Evolutionary conservation across 2,329 filamentous ascomycete species (phyloP), one percentile per base, ranked within the genome.

Genomic region (Xylariaceae sp.): DNA sequence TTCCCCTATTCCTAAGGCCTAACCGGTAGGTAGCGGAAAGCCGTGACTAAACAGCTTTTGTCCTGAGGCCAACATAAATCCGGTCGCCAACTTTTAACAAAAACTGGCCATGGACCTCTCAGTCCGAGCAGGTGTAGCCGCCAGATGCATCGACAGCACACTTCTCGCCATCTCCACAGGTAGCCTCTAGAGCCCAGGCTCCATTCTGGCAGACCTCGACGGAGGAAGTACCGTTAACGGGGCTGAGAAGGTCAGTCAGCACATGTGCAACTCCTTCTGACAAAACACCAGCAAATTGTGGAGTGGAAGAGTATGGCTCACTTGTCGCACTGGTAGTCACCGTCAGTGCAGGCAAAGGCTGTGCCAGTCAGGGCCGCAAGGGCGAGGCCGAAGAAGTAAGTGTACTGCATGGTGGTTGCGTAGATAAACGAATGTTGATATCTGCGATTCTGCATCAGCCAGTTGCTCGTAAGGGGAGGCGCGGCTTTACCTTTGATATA

Each of bases 241-340:
- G 21, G 15, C 36, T 38, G 23, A 23, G 25, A 16, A 8, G 10
- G 22, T 15, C 21, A 23, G 21, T 23, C 21, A 19, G 9, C 22
- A 28, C 17, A 12, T 4, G 22, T 16, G 18, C 11, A 17, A 7
- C 17, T 17, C n/a, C n/a, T n/a, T n/a, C n/a, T n/a, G n/a, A n/a
- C n/a, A n/a, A n/a, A n/a, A n/a, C n/a, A 13, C 7, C 13, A 33
- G 11, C 11, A 5, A n/a, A 27, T 16, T 5, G 16, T 24, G 22
- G 16, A 25, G n/a, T 22, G 14, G 16, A 18, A 9, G 22, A 9
- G 24, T 11, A 25, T 13, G n/a, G n/a, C 31, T 19, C 25, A 38
- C 36, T 31, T 38, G 36, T 29, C 15, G 26, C 36, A 38, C 18
- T 31, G 27, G 17, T 38, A 38, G 6, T 19, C 29, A 28, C 36